Percentiles rank a stretch among this genome's conserved stretches.
Evolutionary conservation across 2,329 filamentous ascomycete species (phyloP).

Genomic region (Aspergillus sp.): DNA sequence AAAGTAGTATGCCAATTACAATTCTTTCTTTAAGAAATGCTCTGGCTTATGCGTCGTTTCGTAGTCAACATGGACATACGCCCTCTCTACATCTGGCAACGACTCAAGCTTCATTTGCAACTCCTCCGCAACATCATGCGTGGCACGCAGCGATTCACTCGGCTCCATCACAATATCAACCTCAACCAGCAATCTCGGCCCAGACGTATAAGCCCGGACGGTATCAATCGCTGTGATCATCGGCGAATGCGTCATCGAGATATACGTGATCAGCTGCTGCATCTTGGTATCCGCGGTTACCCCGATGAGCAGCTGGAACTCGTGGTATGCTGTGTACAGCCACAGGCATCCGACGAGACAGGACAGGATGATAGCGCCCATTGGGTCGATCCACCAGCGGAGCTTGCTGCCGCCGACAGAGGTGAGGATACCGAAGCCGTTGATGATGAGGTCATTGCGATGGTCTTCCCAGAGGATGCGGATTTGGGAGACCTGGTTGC

Average conservation of each 20-base stretch:
- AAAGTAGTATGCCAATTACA: constrained; percentile 29
- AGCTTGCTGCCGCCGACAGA: constrained; percentile 86
- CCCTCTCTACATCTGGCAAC: constrained; percentile 82
- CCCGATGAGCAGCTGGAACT: constrained; percentile 88
- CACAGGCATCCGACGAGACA: constrained; percentile 71
- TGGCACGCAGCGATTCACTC: constrained; percentile 62
- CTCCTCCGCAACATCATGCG: constrained; percentile 89
- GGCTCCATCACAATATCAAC: constrained; percentile 93
- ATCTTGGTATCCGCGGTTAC: constrained; percentile 78
- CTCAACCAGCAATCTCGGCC: constrained; percentile 83
- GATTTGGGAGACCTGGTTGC: constrained; percentile 86
- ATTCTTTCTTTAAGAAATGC: constrained; percentile 62
- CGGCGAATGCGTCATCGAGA: constrained; percentile 82
- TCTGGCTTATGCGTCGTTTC: constrained; percentile 94
- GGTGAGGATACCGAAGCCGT: constrained; percentile 84
- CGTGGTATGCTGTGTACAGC: constrained; percentile 75
- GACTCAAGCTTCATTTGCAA: constrained; percentile 92
- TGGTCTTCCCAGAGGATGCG: constrained; percentile 95
- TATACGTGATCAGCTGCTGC: constrained; percentile 92
- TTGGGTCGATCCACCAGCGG: constrained; percentile 89
- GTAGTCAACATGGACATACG: constrained; percentile 95
- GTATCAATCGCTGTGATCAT: constrained; percentile 83
- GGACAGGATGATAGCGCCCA: constrained; percentile 80
- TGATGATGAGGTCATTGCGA: constrained; percentile 94
- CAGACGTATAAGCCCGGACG: constrained; percentile 86